Evolutionary conservation across 2,329 filamentous ascomycete genomes (phyloP).

Genomic region (Ustulina deusta): DNA sequence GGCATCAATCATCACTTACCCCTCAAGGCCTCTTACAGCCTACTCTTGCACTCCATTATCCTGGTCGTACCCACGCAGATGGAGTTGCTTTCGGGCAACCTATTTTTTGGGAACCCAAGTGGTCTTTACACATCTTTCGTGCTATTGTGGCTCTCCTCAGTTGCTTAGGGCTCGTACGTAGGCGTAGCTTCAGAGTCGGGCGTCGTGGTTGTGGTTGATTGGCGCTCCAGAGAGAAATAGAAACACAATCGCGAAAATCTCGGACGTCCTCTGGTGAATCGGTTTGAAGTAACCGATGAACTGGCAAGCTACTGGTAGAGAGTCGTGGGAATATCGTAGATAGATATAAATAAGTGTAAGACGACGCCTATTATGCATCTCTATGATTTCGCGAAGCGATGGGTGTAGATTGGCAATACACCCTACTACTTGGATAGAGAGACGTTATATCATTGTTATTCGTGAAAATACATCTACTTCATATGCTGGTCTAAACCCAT

Average conservation of each 20-base stretch:
- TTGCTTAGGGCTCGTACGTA: background rate
- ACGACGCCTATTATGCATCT: background rate
- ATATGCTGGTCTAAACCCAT: background rate
- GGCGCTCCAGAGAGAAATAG: background rate
- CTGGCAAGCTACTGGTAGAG: background rate
- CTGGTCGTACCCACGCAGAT: no score
- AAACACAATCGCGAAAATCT: background rate
- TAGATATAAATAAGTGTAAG: background rate
- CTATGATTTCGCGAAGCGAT: background rate
- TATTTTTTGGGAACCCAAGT: background rate
- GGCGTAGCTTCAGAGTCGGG: background rate
- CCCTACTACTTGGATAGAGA: background rate
- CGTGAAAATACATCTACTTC: background rate
- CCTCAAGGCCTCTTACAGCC: no score
- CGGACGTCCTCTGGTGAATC: background rate
- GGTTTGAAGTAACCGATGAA: background rate
- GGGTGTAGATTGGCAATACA: background rate
- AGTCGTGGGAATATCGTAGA: background rate
- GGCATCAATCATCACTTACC: background rate
- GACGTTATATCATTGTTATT: conserved; percentile 5
- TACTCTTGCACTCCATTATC: no score
- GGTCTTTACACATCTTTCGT: background rate
- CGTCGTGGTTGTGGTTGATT: background rate
- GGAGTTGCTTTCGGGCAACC: no score
- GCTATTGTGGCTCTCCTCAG: background rate